Evolutionary conservation across 148 eudicot genomes (phyloP), one percentile per base, ranked within the genome.

Genomic region (Rhododendron williamsianum): DNA sequence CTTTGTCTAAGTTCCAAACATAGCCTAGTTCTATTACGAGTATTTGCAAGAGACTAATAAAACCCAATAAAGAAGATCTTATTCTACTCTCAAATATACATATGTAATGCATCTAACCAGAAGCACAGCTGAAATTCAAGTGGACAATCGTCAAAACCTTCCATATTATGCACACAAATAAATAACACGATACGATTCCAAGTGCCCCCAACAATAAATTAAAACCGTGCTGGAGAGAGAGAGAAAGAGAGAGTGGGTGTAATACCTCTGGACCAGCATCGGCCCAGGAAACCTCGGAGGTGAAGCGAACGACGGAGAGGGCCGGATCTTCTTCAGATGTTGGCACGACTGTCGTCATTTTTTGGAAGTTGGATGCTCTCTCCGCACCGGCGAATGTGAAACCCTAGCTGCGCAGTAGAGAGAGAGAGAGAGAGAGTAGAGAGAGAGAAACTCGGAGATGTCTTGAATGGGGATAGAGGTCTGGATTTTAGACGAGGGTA

Each of bases 201-300:
- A 9, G 35, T 27, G 4, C 12, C 74, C 36, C 8, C 33, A 9
- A 69, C 13, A 65, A 9, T 9, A 9, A 69, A 35, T 69, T 2
- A 69, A 27, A 69, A 69, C 16, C 18, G 36, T 76, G 11, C 45
- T 76, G 19, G 52, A 51, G 25, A 46, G 36, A 46, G 36, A 65
- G 15, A 30, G 18, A 27, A 6, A 63, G 18, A 74, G 83, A 86
- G 56, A 54, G 80, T 38, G 51, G 23, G 9, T 9, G 18, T 43
- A 38, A n/a, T 83, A 95, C 99, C 94, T 96, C 99, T 45, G 97
- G 89, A 85, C 99, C 98, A 76, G 98, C 99, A 80, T 96, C 99
- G 65, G 97, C 97, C 97, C 98, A 95, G 13, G 99, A 88, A 54
- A 94, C 88, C 84, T 91, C 93, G 43, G 98, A 92, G 48, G 94